Evolutionary conservation across 805 yeast species (phyloP).

Genomic region (Metschnikowia cubensis): DNA sequence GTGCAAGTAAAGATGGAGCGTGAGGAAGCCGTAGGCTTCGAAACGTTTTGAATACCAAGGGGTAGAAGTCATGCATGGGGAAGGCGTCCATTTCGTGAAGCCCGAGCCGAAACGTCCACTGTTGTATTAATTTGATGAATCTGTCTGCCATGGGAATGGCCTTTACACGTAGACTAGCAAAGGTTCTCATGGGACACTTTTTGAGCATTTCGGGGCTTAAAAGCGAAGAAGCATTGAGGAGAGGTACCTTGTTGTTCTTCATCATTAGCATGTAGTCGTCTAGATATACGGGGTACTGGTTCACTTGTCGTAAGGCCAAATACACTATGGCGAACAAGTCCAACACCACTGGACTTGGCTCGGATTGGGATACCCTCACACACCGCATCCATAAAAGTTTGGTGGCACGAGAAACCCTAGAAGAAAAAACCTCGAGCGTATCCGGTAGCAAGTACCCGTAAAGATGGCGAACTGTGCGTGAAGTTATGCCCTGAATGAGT

Average conservation of each 20-base stretch:
- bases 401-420: conserved; percentile 1
- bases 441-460: background rate
- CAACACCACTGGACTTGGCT: conserved; percentile 19
- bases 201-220: conserved; percentile 35
- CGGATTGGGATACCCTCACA: conserved; percentile 1
- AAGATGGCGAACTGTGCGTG: conserved; percentile 12
- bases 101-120: conserved; percentile 7
- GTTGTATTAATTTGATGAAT: conserved; percentile 23
- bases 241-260: conserved; percentile 46
- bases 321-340: conserved; percentile 44
- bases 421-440: background rate
- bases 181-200: conserved; percentile 29
- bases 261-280: conserved; percentile 45
- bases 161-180: conserved; percentile 38
- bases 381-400: conserved; percentile 33
- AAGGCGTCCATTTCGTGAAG: conserved; percentile 6
- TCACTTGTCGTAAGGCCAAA: conserved; percentile 45
- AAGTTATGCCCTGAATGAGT: conserved; percentile 41
- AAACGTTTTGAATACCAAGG: conserved; percentile 37
- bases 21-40: conserved; percentile 43
- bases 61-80: conserved; percentile 28
- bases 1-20: conserved; percentile 45
- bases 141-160: conserved; percentile 37
- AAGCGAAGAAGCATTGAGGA: conserved; percentile 34
- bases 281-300: conserved; percentile 45